Base-by-base conservation (phyloP, 352 stramenopile species). In the Stramenopiles sp. region DNA sequence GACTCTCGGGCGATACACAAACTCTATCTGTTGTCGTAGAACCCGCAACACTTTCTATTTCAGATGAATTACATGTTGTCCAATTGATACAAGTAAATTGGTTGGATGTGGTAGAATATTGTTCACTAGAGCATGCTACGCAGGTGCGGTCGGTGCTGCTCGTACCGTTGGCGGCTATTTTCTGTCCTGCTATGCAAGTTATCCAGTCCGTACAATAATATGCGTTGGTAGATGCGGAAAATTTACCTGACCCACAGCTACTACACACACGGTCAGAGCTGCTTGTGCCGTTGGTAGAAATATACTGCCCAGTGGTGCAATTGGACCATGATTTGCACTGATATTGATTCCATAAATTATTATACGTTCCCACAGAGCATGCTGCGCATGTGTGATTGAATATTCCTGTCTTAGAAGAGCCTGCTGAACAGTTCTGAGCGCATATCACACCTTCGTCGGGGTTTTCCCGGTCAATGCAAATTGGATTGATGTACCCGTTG, bases 231-330 rank as follows among this genome's bases (percentile, higher is more conserved):
- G 71, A 78, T 14, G 71, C 71, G 4, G 71, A 78, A 78, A 14
- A 78, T 78, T 78, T 78, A 4, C 71, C 71, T 4, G 71, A 33
- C 71, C 71, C 71, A 33, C 71, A 78, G 71, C 71, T 78, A 78
- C 71, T 78, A 78, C 71, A 78, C 14, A 78, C 71, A 78, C 71
- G 71, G 71, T 78, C 71, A 78, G 71, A 78, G 71, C 71, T 78
- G 71, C 22, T 78, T 33, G 71, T 78, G 71, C 71, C 71, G 22
- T 78, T 14, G 71, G 71, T 78, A 78, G 71, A 78, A 14, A 78
- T 78, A 33, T 78, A 78, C 71, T 78, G 71, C 4, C 71, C 71
- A 14, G 30, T 78, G 71, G 71, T 14, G 22, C 71, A 78, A 78
- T 78, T 14, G 71, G 71, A 78, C 71, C 71, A 78, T 8, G 71